Conservation (phyloP, 2,329 filamentous ascomycete genomes). For the Chaetomiaceae sp. region DNA sequence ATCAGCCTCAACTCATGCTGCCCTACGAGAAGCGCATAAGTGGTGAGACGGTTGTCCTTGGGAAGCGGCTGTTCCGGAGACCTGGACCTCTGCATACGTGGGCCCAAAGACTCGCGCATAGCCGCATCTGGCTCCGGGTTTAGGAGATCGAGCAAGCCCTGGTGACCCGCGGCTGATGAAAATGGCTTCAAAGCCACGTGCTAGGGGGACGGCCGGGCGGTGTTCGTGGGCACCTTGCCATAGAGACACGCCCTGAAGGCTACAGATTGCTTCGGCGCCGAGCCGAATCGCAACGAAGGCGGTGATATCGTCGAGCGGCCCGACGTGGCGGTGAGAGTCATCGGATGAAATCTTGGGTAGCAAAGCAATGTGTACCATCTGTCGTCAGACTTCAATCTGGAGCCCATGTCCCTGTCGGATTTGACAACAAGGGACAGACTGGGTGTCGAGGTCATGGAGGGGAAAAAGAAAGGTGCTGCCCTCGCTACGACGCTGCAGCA, state of each 20-base stretch:
- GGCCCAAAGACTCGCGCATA: not conserved
- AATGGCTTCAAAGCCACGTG: not conserved
- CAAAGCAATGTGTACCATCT: constrained; percentile 29
- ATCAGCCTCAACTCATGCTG: not conserved
- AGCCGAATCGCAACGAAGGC: constrained; percentile 16
- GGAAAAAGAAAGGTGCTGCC: constrained; percentile 1
- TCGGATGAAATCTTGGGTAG: constrained; percentile 29
- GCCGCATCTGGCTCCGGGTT: not conserved
- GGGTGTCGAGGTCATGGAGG: constrained; percentile 11
- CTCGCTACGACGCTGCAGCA: constrained; percentile 1
- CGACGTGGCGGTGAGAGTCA: constrained; percentile 32
- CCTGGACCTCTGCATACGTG: not conserved
- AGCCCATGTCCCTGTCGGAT: constrained; percentile 25
- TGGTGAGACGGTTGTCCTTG: not conserved
- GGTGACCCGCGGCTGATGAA: too few relatives aligned
- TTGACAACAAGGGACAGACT: constrained; percentile 10
- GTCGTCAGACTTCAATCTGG: constrained; percentile 20
- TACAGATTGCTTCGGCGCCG: constrained; percentile 12
- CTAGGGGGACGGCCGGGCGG: not conserved
- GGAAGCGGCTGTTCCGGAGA: not conserved
- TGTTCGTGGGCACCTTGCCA: not conserved
- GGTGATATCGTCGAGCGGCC: constrained; percentile 22
- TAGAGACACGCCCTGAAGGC: constrained; percentile 19
- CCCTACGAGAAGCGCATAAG: not conserved
- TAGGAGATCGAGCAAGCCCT: too few relatives aligned